Evolutionary conservation across 2,329 filamentous ascomycete species (phyloP), one percentile per base, ranked within the genome.

Genomic region (Aspergillus sclerotialis): DNA sequence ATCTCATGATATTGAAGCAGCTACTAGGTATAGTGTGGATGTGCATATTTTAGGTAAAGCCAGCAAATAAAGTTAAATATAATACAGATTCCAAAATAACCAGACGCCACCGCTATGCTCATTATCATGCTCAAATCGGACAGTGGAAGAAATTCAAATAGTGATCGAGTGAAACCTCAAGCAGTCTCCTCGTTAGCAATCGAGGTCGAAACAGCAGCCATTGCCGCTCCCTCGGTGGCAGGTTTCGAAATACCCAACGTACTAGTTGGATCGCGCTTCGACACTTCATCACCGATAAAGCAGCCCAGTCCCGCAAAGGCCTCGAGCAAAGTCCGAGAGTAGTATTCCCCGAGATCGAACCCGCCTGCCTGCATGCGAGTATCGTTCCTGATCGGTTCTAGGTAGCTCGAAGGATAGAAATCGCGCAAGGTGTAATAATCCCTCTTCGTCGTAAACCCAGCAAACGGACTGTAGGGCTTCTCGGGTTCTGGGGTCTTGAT

Each of bases 251-350:
- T 27, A 4, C 44, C 43, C 6, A 44, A 21, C 19, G 44, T 40
- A 36, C 31, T 40, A 21, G 40, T 30, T 24, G 43, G 44, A 26
- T 60, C 52, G 27, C 59, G 48, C 24, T 54, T 45, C 2, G 57
- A 36, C 12, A 68, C 51, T 53, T 94, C 89, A 29, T 95, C 87
- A 23, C 76, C 82, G 27, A 98, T 70, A 49, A 94, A 93, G 27
- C 94, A 84, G 1, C 84, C 87, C 40, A 98, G 61, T 0, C 93
- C 92, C 0, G 85, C 79, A 63, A 95, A 96, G 0, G 90, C 88
- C 55, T 95, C 89, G 40, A 86, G 84, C 55, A 98, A 67, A 15
- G 85, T 81, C 15, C 89, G 73, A 6, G 79, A 72, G 50, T 87
- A 85, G 55, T 92, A 96, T 55, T 94, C 88, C 21, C 75, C 69